A percentile compares a stretch with the other conserved stretches of the same genome.
phyloP scores from a whole-genome alignment of 2,329 filamentous ascomycete genomes.

The Talaromyces sp. region DNA sequence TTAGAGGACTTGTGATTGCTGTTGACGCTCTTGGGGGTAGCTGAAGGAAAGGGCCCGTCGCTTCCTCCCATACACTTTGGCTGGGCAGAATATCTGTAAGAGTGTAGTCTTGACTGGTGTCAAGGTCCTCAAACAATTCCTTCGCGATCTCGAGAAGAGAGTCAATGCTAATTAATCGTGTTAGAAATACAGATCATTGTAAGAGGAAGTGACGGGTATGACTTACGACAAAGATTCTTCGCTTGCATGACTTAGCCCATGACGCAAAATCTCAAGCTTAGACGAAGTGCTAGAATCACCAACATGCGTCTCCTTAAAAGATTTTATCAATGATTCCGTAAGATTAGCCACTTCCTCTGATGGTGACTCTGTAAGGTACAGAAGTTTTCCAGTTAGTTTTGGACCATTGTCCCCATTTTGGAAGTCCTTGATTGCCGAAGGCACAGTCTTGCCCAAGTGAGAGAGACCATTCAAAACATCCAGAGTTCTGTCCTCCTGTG shows the following conservation, averaged over 20 bases:
- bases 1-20: conserved; percentile 72
- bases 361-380: conserved; percentile 57
- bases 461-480: conserved; percentile 50
- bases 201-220: neutral
- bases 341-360: conserved; percentile 54
- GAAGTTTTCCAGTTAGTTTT: conserved; percentile 54
- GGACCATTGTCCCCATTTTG: conserved; percentile 50
- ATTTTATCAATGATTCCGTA: conserved; percentile 37
- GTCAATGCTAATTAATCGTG: conserved; percentile 51
- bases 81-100: conserved; percentile 63
- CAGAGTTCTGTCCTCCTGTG: conserved; percentile 38
- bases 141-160: conserved; percentile 59
- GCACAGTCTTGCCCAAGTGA: conserved; percentile 45
- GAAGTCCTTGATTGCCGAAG: conserved; percentile 47
- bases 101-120: conserved; percentile 31
- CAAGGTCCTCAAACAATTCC: conserved; percentile 47
- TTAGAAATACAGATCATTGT: conserved; percentile 19
- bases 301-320: conserved; percentile 39
- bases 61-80: conserved; percentile 64
- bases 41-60: conserved; percentile 58
- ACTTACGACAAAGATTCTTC: conserved; percentile 51
- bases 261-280: conserved; percentile 56
- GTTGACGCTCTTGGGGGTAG: conserved; percentile 58
- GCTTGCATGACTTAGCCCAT: conserved; percentile 52
- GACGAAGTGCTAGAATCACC: conserved; percentile 47